A percentile compares a stretch with the other conserved stretches of the same genome.
phyloP scores from a whole-genome alignment of 306 rosid genomes.

The Lagenaria siceraria region DNA sequence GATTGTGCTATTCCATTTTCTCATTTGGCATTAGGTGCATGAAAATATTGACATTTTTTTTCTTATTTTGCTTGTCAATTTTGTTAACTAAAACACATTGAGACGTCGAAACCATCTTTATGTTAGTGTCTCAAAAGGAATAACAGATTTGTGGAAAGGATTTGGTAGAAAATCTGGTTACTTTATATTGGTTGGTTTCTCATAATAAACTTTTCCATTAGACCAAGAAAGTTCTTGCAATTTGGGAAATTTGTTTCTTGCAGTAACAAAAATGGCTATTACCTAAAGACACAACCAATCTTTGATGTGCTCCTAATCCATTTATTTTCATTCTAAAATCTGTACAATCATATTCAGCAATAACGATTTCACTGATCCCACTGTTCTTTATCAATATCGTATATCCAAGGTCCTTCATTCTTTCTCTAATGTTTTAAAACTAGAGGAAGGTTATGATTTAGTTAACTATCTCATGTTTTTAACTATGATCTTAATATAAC shows the following conservation, averaged over 20 bases:
- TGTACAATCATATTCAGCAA: not conserved
- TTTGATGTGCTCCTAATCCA: not conserved
- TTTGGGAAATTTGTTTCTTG: not conserved
- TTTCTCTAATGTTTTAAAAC: not conserved
- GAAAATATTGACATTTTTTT: too few relatives aligned
- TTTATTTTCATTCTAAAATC: not conserved
- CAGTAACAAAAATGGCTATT: not conserved
- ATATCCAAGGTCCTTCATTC: not conserved
- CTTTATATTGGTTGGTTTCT: too few relatives aligned
- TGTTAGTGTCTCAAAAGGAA: too few relatives aligned
- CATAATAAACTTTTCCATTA: too few relatives aligned
- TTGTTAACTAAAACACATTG: too few relatives aligned
- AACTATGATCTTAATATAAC: not conserved
- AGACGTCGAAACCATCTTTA: too few relatives aligned
- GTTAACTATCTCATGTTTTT: not conserved
- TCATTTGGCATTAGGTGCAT: too few relatives aligned
- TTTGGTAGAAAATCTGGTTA: too few relatives aligned
- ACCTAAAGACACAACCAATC: not conserved
- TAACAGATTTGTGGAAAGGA: too few relatives aligned
- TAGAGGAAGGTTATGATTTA: not conserved
- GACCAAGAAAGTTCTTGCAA: too few relatives aligned
- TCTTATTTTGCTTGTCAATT: too few relatives aligned
- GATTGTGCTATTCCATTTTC: too few relatives aligned
- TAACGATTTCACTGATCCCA: not conserved
- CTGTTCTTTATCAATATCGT: not conserved